phyloP scores from a whole-genome alignment of 352 stramenopile species.

The Paralagenidium karlingii region DNA sequence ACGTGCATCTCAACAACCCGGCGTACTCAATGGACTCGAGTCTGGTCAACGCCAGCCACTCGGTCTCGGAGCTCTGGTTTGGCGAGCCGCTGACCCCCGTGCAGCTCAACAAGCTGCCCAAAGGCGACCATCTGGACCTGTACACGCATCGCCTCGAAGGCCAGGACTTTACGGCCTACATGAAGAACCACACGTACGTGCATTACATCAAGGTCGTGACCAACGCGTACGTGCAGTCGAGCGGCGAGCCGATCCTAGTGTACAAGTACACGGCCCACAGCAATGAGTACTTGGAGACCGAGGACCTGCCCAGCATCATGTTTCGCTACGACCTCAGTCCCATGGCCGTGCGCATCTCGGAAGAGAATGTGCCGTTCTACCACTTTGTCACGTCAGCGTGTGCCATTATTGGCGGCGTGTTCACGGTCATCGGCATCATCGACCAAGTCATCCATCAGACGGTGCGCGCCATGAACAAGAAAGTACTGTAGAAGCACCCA shows the following conservation, averaged over 20 bases:
- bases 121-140: constrained; percentile 80
- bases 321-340: constrained; percentile 85
- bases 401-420: constrained; percentile 92
- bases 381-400: constrained; percentile 92
- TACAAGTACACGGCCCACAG: constrained; percentile 88
- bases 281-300: constrained; percentile 81
- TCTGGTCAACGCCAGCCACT: constrained; percentile 90
- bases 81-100: constrained; percentile 55
- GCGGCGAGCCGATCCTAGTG: constrained; percentile 38
- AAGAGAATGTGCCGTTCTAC: constrained; percentile 88
- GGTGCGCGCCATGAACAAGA: constrained; percentile 78
- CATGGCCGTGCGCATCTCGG: constrained; percentile 92
- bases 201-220: constrained; percentile 99
- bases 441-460: constrained; percentile 85
- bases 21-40: constrained; percentile 81
- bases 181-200: constrained; percentile 95
- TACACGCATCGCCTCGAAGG: constrained; percentile 92
- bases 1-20: constrained; percentile 96
- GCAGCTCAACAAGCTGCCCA: constrained; percentile 66
- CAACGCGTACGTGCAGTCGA: constrained; percentile 76
- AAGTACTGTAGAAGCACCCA: constrained; percentile 85
- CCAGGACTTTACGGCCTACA: constrained; percentile 78
- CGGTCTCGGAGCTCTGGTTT: constrained; percentile 95
- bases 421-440: constrained; percentile 92
- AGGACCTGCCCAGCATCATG: constrained; percentile 83